Base-by-base conservation (phyloP, 805 yeast species). In the Metschnikowia picachoensis region DNA sequence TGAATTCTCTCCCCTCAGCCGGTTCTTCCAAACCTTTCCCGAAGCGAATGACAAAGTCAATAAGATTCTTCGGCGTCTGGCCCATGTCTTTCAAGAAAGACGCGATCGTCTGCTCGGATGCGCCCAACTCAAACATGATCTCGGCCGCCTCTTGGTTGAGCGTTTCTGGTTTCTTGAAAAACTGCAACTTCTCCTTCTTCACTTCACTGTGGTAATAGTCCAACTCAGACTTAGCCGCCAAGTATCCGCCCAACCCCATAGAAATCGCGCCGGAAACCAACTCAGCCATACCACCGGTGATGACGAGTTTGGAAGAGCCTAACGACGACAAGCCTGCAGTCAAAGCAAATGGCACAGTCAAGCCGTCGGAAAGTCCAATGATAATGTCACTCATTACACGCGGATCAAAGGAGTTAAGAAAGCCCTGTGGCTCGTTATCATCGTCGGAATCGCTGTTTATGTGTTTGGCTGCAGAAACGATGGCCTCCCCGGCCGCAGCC, bases 201-300 rank as follows among this genome's bases (percentile, higher is more conserved):
- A 85, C 91, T 63, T 85, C 88, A 16, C 84, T 76, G 43, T 74
- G 72, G 64, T 85, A 86, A 64, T 81, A 86, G 61, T 86, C 92
- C 20, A 76, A 69, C 69, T 92, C 99, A 12, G 91, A 82, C 64
- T 85, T 85, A 36, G 99, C 99, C 29, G 98, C 99, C 46, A 92
- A 74, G 65, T 80, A 92, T 29, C 99, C 99, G 48, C 99, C 99
- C 45, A 92, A 79, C 8, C 99, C 98, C 99, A 92, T 92, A 28
- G 96, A 86, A 43, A 92, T 91, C 37, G 98, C 95, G 40, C 99
- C 99, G 6, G 96, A 87, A 3, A 92, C 95, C 56, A 92, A 79
- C 72, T 92, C 99, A 9, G 98, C 98, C 78, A 92, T 80, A 20
- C 98, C 99, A 75, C 98, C 99, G 27, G 98, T 90, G 50, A 92